A percentile compares a stretch with the other conserved stretches of the same genome.
These are phyloP conservation scores for Immersiella caudata DNA, from an alignment of 495 filamentous ascomycete genomes.

Conservation along the genomic window DNA sequence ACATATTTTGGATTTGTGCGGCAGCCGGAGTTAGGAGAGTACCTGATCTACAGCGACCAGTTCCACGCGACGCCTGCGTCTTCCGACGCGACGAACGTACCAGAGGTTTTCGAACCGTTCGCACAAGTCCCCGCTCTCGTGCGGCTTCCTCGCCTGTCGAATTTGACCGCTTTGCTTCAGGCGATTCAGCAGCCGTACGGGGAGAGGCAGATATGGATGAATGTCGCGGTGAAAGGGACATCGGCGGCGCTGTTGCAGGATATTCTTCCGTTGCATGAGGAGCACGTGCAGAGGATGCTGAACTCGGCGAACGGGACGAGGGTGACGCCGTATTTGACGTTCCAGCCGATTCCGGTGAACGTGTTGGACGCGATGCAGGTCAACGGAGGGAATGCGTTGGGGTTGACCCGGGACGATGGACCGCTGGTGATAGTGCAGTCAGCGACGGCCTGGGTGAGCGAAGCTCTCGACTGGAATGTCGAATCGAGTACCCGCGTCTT, in stretches of 20 bases:
- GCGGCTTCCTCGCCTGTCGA: conserved; percentile 19
- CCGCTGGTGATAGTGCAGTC: conserved; percentile 30
- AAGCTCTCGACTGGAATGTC: conserved; percentile 32
- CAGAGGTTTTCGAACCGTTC: conserved; percentile 24
- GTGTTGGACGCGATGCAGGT: conserved; percentile 32
- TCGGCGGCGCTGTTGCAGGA: conserved; percentile 24
- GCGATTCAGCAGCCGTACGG: conserved; percentile 23
- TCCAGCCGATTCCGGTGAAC: conserved; percentile 32
- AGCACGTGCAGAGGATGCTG: conserved; percentile 16
- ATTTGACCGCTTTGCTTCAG: conserved; percentile 19
- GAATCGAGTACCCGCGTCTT: conserved; percentile 34
- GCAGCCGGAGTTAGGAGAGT: conserved; percentile 20
- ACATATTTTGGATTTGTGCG: conserved; percentile 29
- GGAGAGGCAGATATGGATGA: conserved; percentile 26
- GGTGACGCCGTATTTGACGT: conserved; percentile 23
- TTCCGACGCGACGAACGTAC: not conserved
- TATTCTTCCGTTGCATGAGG: conserved; percentile 26
- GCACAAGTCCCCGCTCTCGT: conserved; percentile 11
- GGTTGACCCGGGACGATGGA: conserved; percentile 31
- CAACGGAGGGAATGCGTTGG: conserved; percentile 39
- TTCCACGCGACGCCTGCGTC: conserved; percentile 24
- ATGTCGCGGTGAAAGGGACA: conserved; percentile 23
- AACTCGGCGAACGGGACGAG: conserved; percentile 15
- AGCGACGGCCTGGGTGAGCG: conserved; percentile 21
- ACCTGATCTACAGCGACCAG: conserved; percentile 25